A percentile compares a stretch with the other conserved stretches of the same genome.
These are phyloP conservation scores for Dothistroma pini DNA, from an alignment of 2,329 filamentous ascomycete genomes.

Conservation along the genomic window DNA sequence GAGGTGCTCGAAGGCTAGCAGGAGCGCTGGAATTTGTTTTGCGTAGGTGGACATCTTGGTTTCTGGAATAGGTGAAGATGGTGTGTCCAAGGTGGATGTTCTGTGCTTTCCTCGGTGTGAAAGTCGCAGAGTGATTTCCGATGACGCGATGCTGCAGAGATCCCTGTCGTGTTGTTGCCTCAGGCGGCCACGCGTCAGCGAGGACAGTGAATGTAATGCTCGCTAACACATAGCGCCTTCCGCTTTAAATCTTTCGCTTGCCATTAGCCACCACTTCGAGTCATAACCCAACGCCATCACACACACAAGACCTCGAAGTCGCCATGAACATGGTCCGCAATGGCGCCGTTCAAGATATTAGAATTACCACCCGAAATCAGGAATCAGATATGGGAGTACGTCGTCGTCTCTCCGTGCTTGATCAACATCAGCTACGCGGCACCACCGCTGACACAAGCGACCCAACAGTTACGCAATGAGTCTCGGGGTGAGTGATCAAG, in stretches of 20 bases:
- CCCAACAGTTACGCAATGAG: background rate
- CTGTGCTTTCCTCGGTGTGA: background rate
- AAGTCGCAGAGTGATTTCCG: background rate
- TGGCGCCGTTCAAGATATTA: background rate
- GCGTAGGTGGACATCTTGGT: background rate
- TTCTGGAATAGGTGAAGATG: background rate
- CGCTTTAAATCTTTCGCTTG: background rate
- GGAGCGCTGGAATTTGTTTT: conserved; percentile 6
- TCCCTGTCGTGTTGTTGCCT: background rate
- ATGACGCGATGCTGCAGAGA: background rate
- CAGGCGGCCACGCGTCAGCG: background rate
- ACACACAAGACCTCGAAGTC: background rate
- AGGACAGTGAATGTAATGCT: background rate
- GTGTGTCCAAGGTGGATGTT: background rate
- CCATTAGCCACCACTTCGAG: background rate
- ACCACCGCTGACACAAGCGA: background rate
- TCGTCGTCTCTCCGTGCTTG: background rate
- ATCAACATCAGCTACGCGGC: background rate
- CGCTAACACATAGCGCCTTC: background rate
- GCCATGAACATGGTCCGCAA: background rate
- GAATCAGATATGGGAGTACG: background rate
- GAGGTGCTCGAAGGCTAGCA: conserved; percentile 12
- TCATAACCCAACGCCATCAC: background rate
- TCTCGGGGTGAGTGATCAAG: background rate
- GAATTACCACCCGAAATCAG: background rate